Evolutionary conservation across 176 grass and related monocot genomes (phyloP).

Genomic region (Eremochloa ophiuroides): DNA sequence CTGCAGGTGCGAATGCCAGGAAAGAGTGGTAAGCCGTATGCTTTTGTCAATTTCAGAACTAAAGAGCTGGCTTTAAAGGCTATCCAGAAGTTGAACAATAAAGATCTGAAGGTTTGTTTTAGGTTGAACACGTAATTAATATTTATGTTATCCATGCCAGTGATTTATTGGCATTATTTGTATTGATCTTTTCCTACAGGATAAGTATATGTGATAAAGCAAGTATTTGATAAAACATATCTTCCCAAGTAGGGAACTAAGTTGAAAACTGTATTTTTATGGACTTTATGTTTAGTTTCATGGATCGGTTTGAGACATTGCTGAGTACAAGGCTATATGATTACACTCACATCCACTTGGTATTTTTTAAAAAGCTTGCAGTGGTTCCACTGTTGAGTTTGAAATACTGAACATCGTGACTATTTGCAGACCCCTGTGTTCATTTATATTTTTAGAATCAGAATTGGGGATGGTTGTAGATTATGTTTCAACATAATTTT

Average conservation of each 20-base stretch:
- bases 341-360: not conserved
- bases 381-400: not conserved
- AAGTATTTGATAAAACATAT: not conserved
- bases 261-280: not conserved
- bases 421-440: not conserved
- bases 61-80: slow-evolving; percentile 64
- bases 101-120: slow-evolving; percentile 64
- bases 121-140: not conserved
- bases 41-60: slow-evolving; percentile 79
- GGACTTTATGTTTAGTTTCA: not conserved
- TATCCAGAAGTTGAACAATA: slow-evolving; percentile 68
- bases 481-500: slow-evolving; percentile 12
- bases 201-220: not conserved
- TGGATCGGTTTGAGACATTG: not conserved
- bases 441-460: not conserved
- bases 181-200: not conserved
- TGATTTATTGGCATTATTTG: not conserved
- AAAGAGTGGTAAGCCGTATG: slow-evolving; percentile 63
- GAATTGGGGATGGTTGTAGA: not conserved
- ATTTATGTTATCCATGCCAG: not conserved
- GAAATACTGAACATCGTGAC: too few species aligned
- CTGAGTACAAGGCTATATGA: not conserved
- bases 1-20: slow-evolving; percentile 76
- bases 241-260: not conserved
- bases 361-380: not conserved